Conservation (phyloP, 495 filamentous ascomycete species). For the Hypoxylon lienhwacheense region DNA sequence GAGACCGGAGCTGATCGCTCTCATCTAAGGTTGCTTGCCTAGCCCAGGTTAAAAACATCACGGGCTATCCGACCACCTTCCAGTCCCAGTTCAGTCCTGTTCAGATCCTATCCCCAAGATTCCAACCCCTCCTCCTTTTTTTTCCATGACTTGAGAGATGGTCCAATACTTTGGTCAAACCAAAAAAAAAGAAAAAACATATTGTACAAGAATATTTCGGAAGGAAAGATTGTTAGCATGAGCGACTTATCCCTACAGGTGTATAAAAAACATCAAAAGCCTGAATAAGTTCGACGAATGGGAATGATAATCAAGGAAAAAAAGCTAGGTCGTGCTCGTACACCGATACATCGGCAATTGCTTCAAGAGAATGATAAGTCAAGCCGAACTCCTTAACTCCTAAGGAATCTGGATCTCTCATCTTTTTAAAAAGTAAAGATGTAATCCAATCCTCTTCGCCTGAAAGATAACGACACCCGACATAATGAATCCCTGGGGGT, state of each 20-base stretch:
- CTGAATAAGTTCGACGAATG: slow-evolving; percentile 9
- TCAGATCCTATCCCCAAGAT: slow-evolving; percentile 12
- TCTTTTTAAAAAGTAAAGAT: no score
- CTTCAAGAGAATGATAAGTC: not conserved
- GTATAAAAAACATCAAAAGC: slow-evolving; percentile 20
- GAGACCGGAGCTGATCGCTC: slow-evolving; percentile 26
- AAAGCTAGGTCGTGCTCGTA: slow-evolving; percentile 26
- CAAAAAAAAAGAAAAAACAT: no score
- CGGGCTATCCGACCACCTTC: slow-evolving; percentile 19
- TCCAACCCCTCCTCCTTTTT: slow-evolving; percentile 19
- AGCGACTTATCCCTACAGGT: slow-evolving; percentile 6
- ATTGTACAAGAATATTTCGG: slow-evolving; percentile 32
- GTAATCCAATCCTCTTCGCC: slow-evolving; percentile 1
- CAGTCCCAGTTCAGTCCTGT: slow-evolving; percentile 20
- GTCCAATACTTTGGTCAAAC: slow-evolving; percentile 10
- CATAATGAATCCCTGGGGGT: slow-evolving; percentile 23
- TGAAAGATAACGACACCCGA: slow-evolving; percentile 12
- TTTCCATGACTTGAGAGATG: slow-evolving; percentile 8
- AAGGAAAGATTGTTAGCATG: slow-evolving; percentile 12
- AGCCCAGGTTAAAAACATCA: slow-evolving; percentile 20
- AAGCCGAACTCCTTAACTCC: slow-evolving; percentile 28
- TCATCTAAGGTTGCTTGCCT: slow-evolving; percentile 29
- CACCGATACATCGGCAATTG: slow-evolving; percentile 27
- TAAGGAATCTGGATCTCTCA: not conserved
- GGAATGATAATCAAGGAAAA: slow-evolving; percentile 18